Evolutionary conservation across 139 green algal genomes (phyloP).

Genomic region (Chlorella sp.): DNA sequence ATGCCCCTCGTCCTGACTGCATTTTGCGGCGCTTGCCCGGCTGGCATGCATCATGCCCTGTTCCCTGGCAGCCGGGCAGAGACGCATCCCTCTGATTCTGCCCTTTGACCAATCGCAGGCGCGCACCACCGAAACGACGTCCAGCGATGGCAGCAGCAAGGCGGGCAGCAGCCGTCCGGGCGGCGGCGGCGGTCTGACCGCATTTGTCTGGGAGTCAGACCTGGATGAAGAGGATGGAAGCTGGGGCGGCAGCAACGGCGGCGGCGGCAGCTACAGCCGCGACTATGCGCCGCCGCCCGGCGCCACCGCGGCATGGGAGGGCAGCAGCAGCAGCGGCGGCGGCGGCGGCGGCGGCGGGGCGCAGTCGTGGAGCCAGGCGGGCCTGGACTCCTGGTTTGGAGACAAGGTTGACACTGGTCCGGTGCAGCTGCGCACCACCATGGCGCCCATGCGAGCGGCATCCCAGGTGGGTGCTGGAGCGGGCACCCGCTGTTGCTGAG

Average conservation of each 20-base stretch:
- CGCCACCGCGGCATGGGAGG: too few relatives aligned
- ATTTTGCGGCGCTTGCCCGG: too few relatives aligned
- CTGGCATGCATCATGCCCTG: too few relatives aligned
- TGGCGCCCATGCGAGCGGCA: not conserved
- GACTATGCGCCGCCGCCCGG: not conserved
- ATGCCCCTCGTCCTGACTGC: too few relatives aligned
- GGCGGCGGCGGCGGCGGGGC: conserved; percentile 18
- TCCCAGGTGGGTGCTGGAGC: not conserved
- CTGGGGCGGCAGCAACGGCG: not conserved
- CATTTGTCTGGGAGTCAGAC: conserved; percentile 36
- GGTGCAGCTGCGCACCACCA: conserved; percentile 1
- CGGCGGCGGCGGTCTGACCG: conserved; percentile 1
- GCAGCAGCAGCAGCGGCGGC: not conserved
- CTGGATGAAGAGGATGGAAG: not conserved
- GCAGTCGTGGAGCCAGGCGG: conserved; percentile 25
- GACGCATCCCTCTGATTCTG: too few relatives aligned
- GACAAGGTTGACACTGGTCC: conserved; percentile 48
- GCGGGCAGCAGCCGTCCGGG: conserved; percentile 2
- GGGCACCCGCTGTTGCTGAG: too few relatives aligned
- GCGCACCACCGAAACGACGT: conserved; percentile 2
- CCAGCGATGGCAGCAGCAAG: not conserved
- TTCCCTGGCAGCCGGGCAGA: too few relatives aligned
- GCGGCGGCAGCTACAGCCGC: not conserved
- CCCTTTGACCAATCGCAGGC: not conserved
- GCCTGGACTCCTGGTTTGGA: conserved; percentile 50